A percentile compares a stretch with the other conserved stretches of the same genome.
These are phyloP conservation scores for Podila verticillata DNA, from an alignment of 192 early-diverging fungal genomes.

Conservation along the genomic window DNA sequence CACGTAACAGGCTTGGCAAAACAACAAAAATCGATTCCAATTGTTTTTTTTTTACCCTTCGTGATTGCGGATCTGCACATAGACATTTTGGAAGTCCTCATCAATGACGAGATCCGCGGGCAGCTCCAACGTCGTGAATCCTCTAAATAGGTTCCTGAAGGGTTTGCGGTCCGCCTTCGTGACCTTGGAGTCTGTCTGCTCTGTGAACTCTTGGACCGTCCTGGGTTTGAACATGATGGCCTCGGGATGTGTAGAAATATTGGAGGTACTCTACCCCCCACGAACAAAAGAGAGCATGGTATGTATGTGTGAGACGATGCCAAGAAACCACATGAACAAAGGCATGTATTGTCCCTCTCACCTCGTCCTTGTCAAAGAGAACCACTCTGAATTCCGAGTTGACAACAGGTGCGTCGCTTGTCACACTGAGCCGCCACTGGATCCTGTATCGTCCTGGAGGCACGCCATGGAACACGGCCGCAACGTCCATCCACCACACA, in stretches of 20 bases:
- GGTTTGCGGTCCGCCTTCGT: constrained; percentile 22
- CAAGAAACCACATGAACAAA: background rate
- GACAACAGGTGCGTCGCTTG: constrained; percentile 37
- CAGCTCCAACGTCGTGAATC: constrained; percentile 26
- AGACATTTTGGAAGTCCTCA: constrained; percentile 25
- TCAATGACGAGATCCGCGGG: constrained; percentile 35
- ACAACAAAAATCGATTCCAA: background rate
- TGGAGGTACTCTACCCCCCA: background rate
- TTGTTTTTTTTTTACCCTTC: constrained; percentile 23
- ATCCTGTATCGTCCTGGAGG: constrained; percentile 44
- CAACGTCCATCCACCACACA: constrained; percentile 49
- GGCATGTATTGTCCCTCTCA: background rate
- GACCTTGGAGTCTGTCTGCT: constrained; percentile 23
- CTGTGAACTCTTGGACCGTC: constrained; percentile 28
- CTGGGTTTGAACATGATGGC: constrained; percentile 23
- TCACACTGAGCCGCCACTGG: constrained; percentile 36
- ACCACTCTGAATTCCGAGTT: constrained; percentile 39
- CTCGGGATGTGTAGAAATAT: background rate
- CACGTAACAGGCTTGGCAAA: background rate
- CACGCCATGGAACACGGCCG: constrained; percentile 12
- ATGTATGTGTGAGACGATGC: no score
- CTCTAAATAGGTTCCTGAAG: constrained; percentile 26
- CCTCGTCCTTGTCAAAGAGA: constrained; percentile 32
- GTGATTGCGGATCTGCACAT: constrained; percentile 37
- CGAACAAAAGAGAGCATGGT: background rate